These are phyloP conservation scores for Coemansia sp. DNA, from an alignment of 192 early-diverging fungal species.

Conservation along the genomic window DNA sequence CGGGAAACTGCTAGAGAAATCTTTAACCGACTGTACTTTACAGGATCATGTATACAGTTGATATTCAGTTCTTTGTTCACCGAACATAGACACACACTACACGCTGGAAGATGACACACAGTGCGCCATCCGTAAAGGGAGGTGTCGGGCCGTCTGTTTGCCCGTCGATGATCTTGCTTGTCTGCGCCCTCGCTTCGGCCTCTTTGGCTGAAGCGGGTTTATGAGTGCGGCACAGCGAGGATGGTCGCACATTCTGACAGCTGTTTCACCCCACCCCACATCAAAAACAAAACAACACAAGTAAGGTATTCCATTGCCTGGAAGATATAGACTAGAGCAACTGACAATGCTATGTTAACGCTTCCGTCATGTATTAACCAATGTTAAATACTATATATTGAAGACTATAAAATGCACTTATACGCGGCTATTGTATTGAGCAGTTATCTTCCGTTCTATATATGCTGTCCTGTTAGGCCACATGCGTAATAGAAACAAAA, in stretches of 20 bases:
- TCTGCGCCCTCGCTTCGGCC: conserved; percentile 27
- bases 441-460: neutral
- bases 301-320: too few species aligned
- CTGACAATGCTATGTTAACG: too few species aligned
- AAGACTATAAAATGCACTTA: neutral
- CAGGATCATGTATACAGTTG: conserved; percentile 57
- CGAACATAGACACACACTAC: conserved; percentile 46
- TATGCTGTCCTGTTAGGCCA: neutral
- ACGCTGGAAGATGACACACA: conserved; percentile 53
- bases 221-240: neutral
- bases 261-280: neutral
- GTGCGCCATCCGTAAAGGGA: conserved; percentile 56
- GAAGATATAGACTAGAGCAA: too few species aligned
- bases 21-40: conserved; percentile 53
- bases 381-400: too few species aligned
- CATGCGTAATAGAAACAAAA: neutral
- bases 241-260: neutral
- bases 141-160: conserved; percentile 7
- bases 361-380: too few species aligned
- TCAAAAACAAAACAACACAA: too few species aligned
- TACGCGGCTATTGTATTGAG: neutral
- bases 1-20: neutral
- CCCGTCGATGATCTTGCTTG: conserved; percentile 51
- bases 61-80: conserved; percentile 56
- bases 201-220: too few species aligned